phyloP scores from a whole-genome alignment of 208 protist genomes.

The Trypanosoma rangeli region DNA sequence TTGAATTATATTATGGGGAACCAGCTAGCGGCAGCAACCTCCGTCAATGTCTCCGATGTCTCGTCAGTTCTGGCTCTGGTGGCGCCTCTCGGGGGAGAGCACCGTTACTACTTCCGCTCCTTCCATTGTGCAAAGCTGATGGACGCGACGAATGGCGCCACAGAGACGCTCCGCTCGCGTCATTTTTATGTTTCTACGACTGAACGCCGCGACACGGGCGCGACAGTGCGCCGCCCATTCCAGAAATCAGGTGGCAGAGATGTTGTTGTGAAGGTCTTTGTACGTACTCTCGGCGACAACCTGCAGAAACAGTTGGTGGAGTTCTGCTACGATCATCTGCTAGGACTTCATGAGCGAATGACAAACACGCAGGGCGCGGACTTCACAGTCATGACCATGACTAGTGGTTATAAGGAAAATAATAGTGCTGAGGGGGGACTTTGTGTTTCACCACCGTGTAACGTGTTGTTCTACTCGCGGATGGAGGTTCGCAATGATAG shows the following conservation, averaged over 20 bases:
- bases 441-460: slow-evolving; percentile 15
- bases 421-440: not conserved
- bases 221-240: not conserved
- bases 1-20: slow-evolving; percentile 58
- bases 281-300: slow-evolving; percentile 38
- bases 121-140: slow-evolving; percentile 53
- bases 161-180: slow-evolving; percentile 15
- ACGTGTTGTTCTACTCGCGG: slow-evolving; percentile 39
- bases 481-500: slow-evolving; percentile 36
- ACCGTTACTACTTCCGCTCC: slow-evolving; percentile 63
- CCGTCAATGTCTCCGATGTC: slow-evolving; percentile 66
- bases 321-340: slow-evolving; percentile 30
- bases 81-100: slow-evolving; percentile 48
- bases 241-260: slow-evolving; percentile 29
- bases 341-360: slow-evolving; percentile 18
- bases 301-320: slow-evolving; percentile 47
- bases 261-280: slow-evolving; percentile 79
- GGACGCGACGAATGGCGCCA: slow-evolving; percentile 27
- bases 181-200: not conserved
- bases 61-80: slow-evolving; percentile 49
- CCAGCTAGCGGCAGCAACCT: slow-evolving; percentile 56
- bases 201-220: not conserved
- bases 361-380: not conserved
- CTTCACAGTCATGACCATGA: not conserved
- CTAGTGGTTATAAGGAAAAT: not conserved